Evolutionary conservation across 225 moss, liverwort and hornwort genomes (phyloP).

Genomic region (Pseudisothecium myosuroides): DNA sequence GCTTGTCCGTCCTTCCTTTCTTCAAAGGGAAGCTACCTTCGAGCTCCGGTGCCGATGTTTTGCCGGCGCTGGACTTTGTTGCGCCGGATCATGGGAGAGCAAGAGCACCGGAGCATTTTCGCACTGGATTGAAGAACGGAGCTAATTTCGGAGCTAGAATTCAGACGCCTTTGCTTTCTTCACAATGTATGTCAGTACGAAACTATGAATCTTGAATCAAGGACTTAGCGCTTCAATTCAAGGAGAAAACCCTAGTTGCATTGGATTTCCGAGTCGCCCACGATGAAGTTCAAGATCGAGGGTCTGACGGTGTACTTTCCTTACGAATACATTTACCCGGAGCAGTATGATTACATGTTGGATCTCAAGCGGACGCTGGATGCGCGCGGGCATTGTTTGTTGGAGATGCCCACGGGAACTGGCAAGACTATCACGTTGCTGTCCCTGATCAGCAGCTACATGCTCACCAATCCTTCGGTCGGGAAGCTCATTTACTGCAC

Average conservation of each 20-base stretch:
- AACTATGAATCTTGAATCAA: not conserved
- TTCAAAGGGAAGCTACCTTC: not conserved
- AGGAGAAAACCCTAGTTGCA: not conserved
- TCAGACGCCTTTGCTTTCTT: not conserved
- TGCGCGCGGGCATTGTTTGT: conserved; percentile 86
- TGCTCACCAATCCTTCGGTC: conserved; percentile 52
- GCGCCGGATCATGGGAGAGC: not conserved
- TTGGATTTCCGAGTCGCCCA: not conserved
- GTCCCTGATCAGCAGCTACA: conserved; percentile 92
- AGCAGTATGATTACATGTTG: conserved; percentile 98
- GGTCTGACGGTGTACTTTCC: conserved; percentile 94
- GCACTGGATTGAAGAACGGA: not conserved
- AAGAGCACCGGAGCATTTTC: not conserved
- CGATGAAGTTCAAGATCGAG: conserved; percentile 93
- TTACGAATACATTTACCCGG: conserved; percentile 92
- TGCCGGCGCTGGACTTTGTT: not conserved
- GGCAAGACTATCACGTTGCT: conserved; percentile 96
- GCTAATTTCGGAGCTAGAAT: not conserved
- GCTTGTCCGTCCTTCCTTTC: not conserved
- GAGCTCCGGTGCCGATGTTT: not conserved
- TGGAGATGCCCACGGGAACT: conserved; percentile 99
- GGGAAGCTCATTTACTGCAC: conserved; percentile 96
- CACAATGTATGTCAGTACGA: not conserved
- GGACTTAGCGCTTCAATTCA: not conserved
- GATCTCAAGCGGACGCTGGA: conserved; percentile 90